Evolutionary conservation across 805 yeast genomes (phyloP), one percentile per base, ranked within the genome.

Genomic region (Saccharomycopsis fodiens): DNA sequence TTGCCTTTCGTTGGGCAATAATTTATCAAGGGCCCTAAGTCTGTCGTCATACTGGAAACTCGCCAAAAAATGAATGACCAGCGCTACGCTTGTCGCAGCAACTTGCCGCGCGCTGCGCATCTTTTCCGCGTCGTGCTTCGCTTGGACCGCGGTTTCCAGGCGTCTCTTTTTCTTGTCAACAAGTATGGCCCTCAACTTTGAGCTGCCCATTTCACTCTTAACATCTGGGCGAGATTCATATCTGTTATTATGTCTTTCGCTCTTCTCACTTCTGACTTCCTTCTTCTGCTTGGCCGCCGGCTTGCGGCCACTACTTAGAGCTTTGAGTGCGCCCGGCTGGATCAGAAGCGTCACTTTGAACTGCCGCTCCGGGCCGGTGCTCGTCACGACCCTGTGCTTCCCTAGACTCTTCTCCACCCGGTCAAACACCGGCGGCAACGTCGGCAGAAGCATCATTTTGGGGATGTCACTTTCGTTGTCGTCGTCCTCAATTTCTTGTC

Each of bases 391-490:
- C 7, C n/a, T n/a, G 22, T 36, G 40, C 22, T 7, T 22, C 20
- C 40, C 40, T 7, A 36, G 22, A 10, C 20, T 17, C 25, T 22
- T n/a, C 40, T 17, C 27, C 7, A 17, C 13, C 8, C 32, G 12
- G 31, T 39, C 40, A 34, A 32, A 32, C 19, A 41, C 25, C 39
- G 23, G 13, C 4, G 51, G 51, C 5, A 47, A 22, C 3, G 51
- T 47, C 5, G 51, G 51, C 5, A 39, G 31, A 3, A 47, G 44
- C 48, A 45, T 41, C 13, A 47, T 22, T 13, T 44, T 40, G 22
- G 50, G 51, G 6, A 46, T 38, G 29, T 49, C 50, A n/a, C n/a
- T 37, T 7, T 48, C 54, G 21, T 54, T 57, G 5, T 39, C 50
- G 47, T 16, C 37, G 45, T 51, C 15, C 42, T 44, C 5, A 8